Evolutionary conservation across 176 grass and related monocot species (phyloP), one percentile per base, ranked within the genome.

Genomic region (Thalia dealbata): DNA sequence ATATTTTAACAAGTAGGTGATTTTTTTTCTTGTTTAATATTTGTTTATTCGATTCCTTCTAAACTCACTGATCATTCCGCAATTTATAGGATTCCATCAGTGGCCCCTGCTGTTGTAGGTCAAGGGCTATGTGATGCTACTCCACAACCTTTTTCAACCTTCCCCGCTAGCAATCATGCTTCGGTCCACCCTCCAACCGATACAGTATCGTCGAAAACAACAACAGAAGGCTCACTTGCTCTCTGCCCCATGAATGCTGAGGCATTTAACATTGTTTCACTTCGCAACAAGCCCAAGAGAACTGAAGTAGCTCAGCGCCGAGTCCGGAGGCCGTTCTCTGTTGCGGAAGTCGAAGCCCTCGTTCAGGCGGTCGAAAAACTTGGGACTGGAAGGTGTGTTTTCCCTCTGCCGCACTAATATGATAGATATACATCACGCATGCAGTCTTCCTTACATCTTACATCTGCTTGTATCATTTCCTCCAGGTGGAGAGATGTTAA

Each of bases 401-500:
- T 16, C 12, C 35, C 6, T 69, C 61, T 13, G 11, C 11, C 11
- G 45, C 45, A 48, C 45, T 38, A 48, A 48, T 48, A 10, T 9
- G 45, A 48, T 48, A 48, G 0, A n/a, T n/a, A n/a, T 13, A 48
- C 0, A 48, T 9, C 11, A 13, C 26, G 29, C 6, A 28, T 15
- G 26, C 61, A 16, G 25, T 1, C 29, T 30, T 64, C 13, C 14
- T 30, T 30, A 5, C 25, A 32, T 15, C 14, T 30, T 30, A 5
- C 25, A 32, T 15, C 6, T 18, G 10, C 28, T 64, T 32, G 15
- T 10, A 9, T 48, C 45, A 48, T 7, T 13, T 48, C 11, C 63
- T 75, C 25, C 71, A 91, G 88, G 79, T 96, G 92, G 92, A 75
- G 86, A 68, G 89, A 88, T 51, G 88, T 96, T 66, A 96, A 96